Base-by-base conservation (phyloP, 108 stramenopile genomes). In the Cyclotella atomus region DNA sequence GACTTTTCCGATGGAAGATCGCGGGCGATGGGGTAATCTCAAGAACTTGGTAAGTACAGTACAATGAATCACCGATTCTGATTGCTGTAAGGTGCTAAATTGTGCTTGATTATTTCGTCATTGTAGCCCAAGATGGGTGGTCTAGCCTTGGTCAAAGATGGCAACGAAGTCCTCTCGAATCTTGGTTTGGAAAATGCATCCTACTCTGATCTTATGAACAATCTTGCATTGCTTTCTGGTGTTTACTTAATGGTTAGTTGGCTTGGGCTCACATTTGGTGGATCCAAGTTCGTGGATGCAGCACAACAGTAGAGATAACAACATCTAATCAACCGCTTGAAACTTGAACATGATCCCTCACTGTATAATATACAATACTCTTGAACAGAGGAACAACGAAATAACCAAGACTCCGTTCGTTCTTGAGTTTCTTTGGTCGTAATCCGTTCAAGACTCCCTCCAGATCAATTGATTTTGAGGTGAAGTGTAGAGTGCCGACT, bases 111-210 rank as follows among this genome's bases (percentile, higher is more conserved):
- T n/a, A n/a, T n/a, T n/a, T n/a, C n/a, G n/a, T 23, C 10, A 10
- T 1, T 23, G 1, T 23, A 62, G 71, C 89, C 90, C 8, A 81
- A 82, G 29, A 90, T 94, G 88, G 93, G 90, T 50, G 94, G 78
- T 8, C 64, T 95, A n/a, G 91, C 88, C 7, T 43, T 95, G 59
- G 94, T 95, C 14, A 66, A 83, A 68, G 86, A 91, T 81, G 94
- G 94, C 24, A 87, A 95, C 64, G 87, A 91, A 68, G 90, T 95
- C 16, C 62, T 95, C 10, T 60, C 76, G n/a, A 87, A 87, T 27
- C 63, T 95, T 14, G 94, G 94, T n/a, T 59, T 95, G 44, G 75
- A 67, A 28, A 59, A 65, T 45, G 79, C 76, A 30, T 77, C 69
- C 3, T 91, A 91, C 46, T 38, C 59, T 12, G 76, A 83, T 21